phyloP scores from a whole-genome alignment of 2,329 filamentous ascomycete genomes.

The Paramyrothecium roridum region DNA sequence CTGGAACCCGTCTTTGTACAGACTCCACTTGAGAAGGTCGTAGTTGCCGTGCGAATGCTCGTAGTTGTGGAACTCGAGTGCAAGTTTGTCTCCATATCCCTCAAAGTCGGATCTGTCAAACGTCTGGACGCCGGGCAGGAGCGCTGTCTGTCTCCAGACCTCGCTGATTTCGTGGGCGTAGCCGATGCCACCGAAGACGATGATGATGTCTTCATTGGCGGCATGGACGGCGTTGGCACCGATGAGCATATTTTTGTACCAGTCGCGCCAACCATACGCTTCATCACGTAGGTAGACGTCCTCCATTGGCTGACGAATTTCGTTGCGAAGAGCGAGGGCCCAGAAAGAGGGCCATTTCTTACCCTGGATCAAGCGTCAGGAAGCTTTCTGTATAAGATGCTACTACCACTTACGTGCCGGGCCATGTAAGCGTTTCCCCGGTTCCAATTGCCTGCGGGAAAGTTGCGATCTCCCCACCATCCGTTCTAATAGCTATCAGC shows the following conservation, averaged over 20 bases:
- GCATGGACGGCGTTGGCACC: neutral
- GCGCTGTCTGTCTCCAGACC: neutral
- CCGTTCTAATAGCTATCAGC: too few relatives aligned
- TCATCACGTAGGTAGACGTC: neutral
- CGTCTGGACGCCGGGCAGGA: neutral
- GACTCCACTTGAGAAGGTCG: neutral
- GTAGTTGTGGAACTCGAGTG: neutral
- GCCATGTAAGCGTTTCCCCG: too few relatives aligned
- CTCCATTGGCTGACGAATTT: neutral
- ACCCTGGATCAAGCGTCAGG: neutral
- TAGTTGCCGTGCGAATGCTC: neutral
- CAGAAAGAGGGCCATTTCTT: neutral
- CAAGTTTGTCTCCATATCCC: neutral
- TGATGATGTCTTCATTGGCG: neutral
- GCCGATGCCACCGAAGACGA: neutral
- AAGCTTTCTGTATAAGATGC: too few relatives aligned
- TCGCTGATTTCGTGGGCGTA: neutral
- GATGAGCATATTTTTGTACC: neutral
- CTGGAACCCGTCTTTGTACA: slow-evolving; percentile 25
- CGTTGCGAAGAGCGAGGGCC: neutral
- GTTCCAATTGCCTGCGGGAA: too few relatives aligned
- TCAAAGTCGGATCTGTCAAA: neutral
- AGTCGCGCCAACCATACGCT: neutral
- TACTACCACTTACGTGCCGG: too few relatives aligned
- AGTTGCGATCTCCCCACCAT: too few relatives aligned